phyloP scores from a whole-genome alignment of 208 protist genomes.

The Jaenimonas drosophilae region DNA sequence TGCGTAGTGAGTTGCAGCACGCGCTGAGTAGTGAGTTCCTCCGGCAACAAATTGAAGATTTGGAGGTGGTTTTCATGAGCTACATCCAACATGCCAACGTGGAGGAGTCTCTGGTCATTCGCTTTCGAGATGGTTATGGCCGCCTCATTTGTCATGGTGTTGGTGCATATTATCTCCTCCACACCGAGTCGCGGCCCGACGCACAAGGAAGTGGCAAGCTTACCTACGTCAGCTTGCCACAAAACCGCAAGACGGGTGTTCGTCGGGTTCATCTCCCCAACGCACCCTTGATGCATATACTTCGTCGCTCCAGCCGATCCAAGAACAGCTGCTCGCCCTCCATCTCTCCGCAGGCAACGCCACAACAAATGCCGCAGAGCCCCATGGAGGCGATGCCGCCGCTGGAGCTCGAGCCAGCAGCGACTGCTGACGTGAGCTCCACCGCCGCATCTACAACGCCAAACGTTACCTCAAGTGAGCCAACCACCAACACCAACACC shows the following conservation, averaged over 20 bases:
- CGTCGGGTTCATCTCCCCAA: slow-evolving; percentile 28
- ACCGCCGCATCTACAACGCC: background rate
- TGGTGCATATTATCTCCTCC: slow-evolving; percentile 67
- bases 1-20: slow-evolving; percentile 71
- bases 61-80: slow-evolving; percentile 50
- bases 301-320: slow-evolving; percentile 31
- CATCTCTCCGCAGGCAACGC: slow-evolving; percentile 23
- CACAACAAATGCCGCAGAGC: slow-evolving; percentile 17
- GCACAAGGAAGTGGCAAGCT: slow-evolving; percentile 47
- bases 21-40: slow-evolving; percentile 78
- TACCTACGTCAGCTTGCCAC: slow-evolving; percentile 56
- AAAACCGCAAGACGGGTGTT: slow-evolving; percentile 25
- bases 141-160: slow-evolving; percentile 81
- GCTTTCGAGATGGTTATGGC: slow-evolving; percentile 81
- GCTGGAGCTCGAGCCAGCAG: slow-evolving; percentile 14
- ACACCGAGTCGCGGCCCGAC: slow-evolving; percentile 41
- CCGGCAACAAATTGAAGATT: slow-evolving; percentile 62
- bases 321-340: slow-evolving; percentile 27
- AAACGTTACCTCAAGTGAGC: too few relatives aligned
- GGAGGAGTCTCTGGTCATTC: slow-evolving; percentile 47
- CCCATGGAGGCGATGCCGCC: slow-evolving; percentile 30
- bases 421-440: background rate
- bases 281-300: slow-evolving; percentile 40
- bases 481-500: too few relatives aligned
- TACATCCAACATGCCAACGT: slow-evolving; percentile 34